Evolutionary conservation across 495 filamentous ascomycete species (phyloP).

Genomic region (Glutinoglossum americanum): DNA sequence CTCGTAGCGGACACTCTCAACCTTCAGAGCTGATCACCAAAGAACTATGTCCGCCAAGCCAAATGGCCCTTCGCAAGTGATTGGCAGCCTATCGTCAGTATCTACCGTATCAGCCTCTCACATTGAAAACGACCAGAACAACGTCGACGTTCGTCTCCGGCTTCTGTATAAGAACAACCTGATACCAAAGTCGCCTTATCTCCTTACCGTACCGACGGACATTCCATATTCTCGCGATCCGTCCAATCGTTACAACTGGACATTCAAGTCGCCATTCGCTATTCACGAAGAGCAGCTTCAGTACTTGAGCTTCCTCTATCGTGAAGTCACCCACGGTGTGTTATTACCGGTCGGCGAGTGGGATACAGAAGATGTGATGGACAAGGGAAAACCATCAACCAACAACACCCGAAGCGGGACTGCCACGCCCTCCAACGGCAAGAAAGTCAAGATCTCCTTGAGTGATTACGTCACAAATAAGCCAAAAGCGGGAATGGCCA

Average conservation of each 20-base stretch:
- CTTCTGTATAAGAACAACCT: not conserved
- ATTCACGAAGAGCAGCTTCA: slow-evolving; percentile 2
- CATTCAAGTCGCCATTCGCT: not conserved
- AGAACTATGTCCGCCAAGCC: not conserved
- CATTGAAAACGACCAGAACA: not conserved
- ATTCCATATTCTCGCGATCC: not conserved
- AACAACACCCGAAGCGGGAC: slow-evolving; percentile 2
- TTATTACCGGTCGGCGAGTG: not conserved
- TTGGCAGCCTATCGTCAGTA: not conserved
- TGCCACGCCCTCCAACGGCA: slow-evolving; percentile 1
- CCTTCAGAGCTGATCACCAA: not conserved
- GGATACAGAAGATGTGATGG: slow-evolving; percentile 3
- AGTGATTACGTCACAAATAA: slow-evolving; percentile 4
- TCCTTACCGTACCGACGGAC: slow-evolving; percentile 2
- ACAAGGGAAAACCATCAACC: not conserved
- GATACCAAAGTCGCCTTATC: slow-evolving; percentile 3
- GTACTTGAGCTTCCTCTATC: slow-evolving; percentile 6
- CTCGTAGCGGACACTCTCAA: not conserved
- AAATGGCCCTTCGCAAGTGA: not conserved
- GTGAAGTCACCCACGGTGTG: slow-evolving; percentile 1
- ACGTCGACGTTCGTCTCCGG: not conserved
- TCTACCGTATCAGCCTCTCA: not conserved
- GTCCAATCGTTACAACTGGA: not conserved
- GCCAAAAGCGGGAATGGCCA: slow-evolving; percentile 1
- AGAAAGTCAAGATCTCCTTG: slow-evolving; percentile 3